A percentile compares a stretch with the other conserved stretches of the same genome.
Conservation (phyloP, 768 basidiomycete genomes). For the Gyrodon lividus region DNA sequence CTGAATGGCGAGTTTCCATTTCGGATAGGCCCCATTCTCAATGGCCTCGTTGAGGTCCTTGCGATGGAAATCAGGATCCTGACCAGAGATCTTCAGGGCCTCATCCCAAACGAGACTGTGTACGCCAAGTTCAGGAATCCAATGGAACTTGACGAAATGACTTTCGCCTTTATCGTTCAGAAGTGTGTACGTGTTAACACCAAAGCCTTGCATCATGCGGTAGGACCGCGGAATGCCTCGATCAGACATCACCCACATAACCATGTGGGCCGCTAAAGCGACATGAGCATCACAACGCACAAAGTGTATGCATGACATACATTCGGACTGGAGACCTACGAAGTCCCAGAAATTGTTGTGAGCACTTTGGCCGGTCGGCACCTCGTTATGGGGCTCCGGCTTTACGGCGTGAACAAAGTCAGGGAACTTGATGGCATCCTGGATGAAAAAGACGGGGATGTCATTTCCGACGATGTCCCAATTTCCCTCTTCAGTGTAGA, state of each 20-base stretch:
- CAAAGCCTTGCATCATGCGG: constrained; percentile 89
- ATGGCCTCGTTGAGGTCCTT: constrained; percentile 88
- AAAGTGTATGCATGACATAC: constrained; percentile 29
- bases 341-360: constrained; percentile 93
- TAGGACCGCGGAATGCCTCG: constrained; percentile 81
- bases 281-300: constrained; percentile 13
- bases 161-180: constrained; percentile 64
- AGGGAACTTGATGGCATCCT: constrained; percentile 81
- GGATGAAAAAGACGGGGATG: constrained; percentile 81
- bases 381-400: constrained; percentile 83
- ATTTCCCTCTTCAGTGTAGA: constrained; percentile 84
- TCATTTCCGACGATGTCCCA: constrained; percentile 88
- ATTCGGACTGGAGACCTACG: constrained; percentile 66
- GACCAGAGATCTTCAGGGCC: constrained; percentile 75
- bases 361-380: constrained; percentile 63
- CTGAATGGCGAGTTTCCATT: constrained; percentile 73
- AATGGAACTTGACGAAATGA: constrained; percentile 88
- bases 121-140: constrained; percentile 76
- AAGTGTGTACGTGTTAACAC: constrained; percentile 83
- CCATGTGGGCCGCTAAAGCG: constrained; percentile 60
- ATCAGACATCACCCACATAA: constrained; percentile 86
- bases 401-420: constrained; percentile 84
- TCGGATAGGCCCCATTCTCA: constrained; percentile 62
- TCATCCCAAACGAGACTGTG: constrained; percentile 90
- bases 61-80: constrained; percentile 90